Conservation (phyloP, 2,329 filamentous ascomycete species). For the Fusarium tjaetaba region DNA sequence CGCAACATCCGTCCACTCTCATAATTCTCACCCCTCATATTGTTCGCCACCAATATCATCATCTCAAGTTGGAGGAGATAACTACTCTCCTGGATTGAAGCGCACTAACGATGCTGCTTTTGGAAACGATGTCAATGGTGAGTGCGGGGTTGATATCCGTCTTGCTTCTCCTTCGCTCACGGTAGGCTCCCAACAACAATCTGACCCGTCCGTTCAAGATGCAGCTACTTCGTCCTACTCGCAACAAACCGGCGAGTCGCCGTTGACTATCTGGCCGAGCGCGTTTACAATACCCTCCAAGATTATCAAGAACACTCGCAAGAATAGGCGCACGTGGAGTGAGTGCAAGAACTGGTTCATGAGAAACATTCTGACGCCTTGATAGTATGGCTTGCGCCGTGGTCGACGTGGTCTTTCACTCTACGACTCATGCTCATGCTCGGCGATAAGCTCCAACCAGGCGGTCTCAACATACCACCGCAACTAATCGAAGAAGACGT, state of each 20-base stretch:
- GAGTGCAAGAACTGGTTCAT: constrained; percentile 3
- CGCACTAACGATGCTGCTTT: constrained; percentile 27
- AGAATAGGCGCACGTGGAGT: constrained; percentile 51
- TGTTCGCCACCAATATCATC: constrained; percentile 18
- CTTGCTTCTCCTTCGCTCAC: constrained; percentile 36
- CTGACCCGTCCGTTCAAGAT: constrained; percentile 7
- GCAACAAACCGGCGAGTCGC: constrained; percentile 14
- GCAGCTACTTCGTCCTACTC: background rate
- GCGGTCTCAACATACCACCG: constrained; percentile 29
- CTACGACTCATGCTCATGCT: constrained; percentile 46
- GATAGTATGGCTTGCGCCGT: constrained; percentile 46
- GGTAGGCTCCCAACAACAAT: constrained; percentile 12
- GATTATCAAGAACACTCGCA: constrained; percentile 44
- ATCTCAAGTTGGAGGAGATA: background rate
- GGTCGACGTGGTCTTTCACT: constrained; percentile 50
- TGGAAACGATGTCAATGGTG: constrained; percentile 17
- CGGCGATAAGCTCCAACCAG: constrained; percentile 44
- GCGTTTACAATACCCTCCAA: constrained; percentile 45
- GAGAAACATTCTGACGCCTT: background rate
- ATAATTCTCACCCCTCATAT: constrained; percentile 13
- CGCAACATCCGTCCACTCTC: constrained; percentile 3
- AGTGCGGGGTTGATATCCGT: constrained; percentile 14
- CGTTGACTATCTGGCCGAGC: constrained; percentile 44
- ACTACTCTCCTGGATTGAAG: constrained; percentile 13
- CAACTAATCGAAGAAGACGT: constrained; percentile 44